Base-by-base conservation (phyloP, 768 basidiomycete species). In the Naganishia friedmannii region DNA sequence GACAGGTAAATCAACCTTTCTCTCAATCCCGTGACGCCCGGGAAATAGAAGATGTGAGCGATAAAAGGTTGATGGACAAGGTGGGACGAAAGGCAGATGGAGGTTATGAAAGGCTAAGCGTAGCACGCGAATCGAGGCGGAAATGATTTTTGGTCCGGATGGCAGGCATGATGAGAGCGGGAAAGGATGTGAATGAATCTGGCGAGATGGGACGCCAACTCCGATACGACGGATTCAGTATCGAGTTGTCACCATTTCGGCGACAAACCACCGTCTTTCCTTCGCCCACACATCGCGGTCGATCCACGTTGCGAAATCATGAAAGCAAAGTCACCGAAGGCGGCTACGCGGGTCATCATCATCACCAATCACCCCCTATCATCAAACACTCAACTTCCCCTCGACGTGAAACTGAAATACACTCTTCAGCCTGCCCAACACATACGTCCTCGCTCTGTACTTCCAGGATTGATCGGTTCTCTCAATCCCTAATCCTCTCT, bases 281-380 rank as follows among this genome's bases (percentile, higher is more conserved):
- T n/a, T 23, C 12, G 10, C 7, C n/a, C 39, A 15, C n/a, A 42
- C 39, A 63, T 63, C n/a, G 34, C 39, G 21, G 39, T 45, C 39
- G 42, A 42, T 63, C 60, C 60, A 29, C 28, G 60, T 63, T 45
- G 21, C 60, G 60, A 63, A 42, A 46, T 42, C 60, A 63, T 63
- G 60, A 45, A 63, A 63, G 60, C 60, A 37, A 42, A 63, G 60
- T 63, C 60, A 63, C 42, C 60, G 60, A 63, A 63, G 60, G 60
- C 60, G 60, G 60, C 60, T 34, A 39, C 21, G 60, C 60, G 60
- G 60, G 60, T 63, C 60, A 63, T 28, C 39, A 26, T 29, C 29
- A 23, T 45, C 57, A 17, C 13, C 29, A n/a, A 19, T 58, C 57
- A 42, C 42, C 42, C 39, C 34, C 46, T 42, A 32, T 58, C 57